These are phyloP conservation scores for Syzygium aromaticum DNA, from an alignment of 345 rosid species.

Conservation along the genomic window DNA sequence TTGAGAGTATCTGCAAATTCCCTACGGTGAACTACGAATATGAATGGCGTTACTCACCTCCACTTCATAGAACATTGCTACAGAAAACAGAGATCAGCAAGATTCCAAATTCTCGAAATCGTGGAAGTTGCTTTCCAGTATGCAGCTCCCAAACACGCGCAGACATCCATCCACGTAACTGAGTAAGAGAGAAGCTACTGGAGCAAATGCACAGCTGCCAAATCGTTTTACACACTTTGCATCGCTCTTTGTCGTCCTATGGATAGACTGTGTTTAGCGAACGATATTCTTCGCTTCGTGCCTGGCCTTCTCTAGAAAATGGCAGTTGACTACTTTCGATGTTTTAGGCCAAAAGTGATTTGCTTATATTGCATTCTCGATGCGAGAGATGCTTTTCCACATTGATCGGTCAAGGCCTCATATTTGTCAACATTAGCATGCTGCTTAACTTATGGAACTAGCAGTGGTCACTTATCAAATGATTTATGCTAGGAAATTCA, in stretches of 20 bases:
- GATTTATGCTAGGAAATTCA: background rate
- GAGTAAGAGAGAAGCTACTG: background rate
- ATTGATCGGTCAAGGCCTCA: background rate
- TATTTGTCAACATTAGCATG: background rate
- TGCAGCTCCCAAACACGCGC: background rate
- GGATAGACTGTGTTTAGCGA: background rate
- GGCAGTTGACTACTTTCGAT: background rate
- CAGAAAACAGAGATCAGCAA: background rate
- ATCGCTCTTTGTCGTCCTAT: background rate
- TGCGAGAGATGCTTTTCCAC: background rate
- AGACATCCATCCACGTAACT: background rate
- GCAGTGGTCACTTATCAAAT: background rate
- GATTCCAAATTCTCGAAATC: background rate
- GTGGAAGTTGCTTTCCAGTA: background rate
- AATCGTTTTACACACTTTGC: background rate
- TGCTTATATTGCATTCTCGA: background rate
- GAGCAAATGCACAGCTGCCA: background rate
- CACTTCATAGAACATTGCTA: background rate
- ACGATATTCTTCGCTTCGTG: background rate
- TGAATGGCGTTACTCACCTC: background rate
- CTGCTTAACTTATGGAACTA: background rate
- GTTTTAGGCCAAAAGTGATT: background rate
- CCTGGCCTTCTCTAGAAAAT: background rate
- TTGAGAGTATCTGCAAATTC: background rate
- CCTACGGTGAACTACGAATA: background rate